Base-by-base conservation (phyloP, 1,284 basidiomycete species). In the Pyrrhoderma noxium region DNA sequence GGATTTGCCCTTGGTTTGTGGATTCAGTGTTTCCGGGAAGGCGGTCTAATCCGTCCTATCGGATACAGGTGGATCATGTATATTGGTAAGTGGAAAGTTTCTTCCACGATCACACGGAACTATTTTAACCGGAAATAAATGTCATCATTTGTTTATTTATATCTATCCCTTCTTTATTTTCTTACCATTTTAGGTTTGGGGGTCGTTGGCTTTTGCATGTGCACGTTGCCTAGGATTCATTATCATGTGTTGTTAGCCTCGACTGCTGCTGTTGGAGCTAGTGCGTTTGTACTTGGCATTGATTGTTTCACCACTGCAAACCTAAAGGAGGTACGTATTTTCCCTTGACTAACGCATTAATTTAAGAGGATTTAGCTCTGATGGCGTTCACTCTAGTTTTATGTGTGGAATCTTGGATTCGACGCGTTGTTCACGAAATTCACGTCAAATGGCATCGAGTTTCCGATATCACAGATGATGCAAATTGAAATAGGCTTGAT, bases 401-500 rank as follows among this genome's bases (percentile, higher is more conserved):
- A 96, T 68, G 73, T 95, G 47, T 95, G 89, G 82, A 97, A 96
- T 63, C 71, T 98, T 42, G 94, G 94, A 16, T 92, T 93, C 67
- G 74, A 71, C 8, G 61, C 71, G 2, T 68, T 96, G 34, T 96
- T 95, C 68, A 81, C 86, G 11, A 86, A 83, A 59, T 90, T 81
- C 59, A 68, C 69, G 13, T 65, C 75, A 55, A 80, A 84, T 57
- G 71, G 75, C 54, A 89, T 88, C 49, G 68, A 76, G 47, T 95
- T 90, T 61, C 89, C 89, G 8, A 80, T 95, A 50, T 80, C 86
- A 2, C 90, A 93, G 63, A 85, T 84, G 7, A 96, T 95, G 89
- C 78, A 91, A 64, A 93, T 97, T 59, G 93, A 97, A 64, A 77
- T 98, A 23, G 93, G 93, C 39, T 79, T 96, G 55, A 80, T 89